Evolutionary conservation across 768 basidiomycete species (phyloP), one percentile per base, ranked within the genome.

Genomic region (Boletus rubescentipes): DNA sequence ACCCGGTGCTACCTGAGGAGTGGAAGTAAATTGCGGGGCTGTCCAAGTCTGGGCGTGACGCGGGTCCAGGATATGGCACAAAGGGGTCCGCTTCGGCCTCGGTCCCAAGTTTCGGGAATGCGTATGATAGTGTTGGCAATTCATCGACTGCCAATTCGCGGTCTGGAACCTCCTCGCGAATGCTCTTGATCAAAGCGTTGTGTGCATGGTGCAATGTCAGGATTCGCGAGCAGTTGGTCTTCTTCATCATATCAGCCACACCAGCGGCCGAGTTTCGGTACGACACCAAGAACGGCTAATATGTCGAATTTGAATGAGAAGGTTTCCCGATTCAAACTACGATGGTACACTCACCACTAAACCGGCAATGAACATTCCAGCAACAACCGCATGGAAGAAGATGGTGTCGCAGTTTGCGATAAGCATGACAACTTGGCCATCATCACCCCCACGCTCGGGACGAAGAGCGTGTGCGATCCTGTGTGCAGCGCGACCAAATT

Each of bases 1-100:
- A 67, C 7, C 79, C 78, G 0, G 79, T 77, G 40, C 76, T 79
- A n/a, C 79, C 61, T 3, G 61, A 62, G 5, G 61, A 62, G 32
- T 62, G 61, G 23, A 55, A 23, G 21, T 55, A 55, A 3, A 55
- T 15, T 1, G 8, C 41, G 9, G 40, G 35, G 9, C 15, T 26
- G 11, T 56, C 53, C 53, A 56, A 36, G 20, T 51, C 36, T 5
- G 52, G 44, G 2, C 45, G 42, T 0, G 44, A 31, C 1, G 21
- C 5, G 2, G 2, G 57, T 47, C 36, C n/a, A 2, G 54, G 59
- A 31, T 61, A 61, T 20, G 48, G 36, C 5, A 39, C 32, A 41
- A 61, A 65, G 6, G 51, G 38, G 20, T 61, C 59, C 2, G 38
- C 49, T 21, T 37, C 43, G 35, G 46, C 53, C 56, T 77, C 73